Evolutionary conservation across 345 rosid species (phyloP).

Genomic region (Gossypium anomalum): DNA sequence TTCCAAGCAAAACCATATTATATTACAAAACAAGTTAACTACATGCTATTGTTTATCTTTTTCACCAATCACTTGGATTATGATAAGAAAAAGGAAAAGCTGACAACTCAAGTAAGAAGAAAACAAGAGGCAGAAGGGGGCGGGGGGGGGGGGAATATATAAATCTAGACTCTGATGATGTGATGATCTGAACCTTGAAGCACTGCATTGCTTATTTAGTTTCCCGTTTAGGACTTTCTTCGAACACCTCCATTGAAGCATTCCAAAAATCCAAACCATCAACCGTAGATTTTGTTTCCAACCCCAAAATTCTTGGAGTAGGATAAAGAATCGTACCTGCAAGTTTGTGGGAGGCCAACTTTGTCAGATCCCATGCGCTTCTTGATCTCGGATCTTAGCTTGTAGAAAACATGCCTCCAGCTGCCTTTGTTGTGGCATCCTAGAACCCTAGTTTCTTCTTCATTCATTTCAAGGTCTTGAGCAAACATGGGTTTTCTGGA

Average conservation of each 20-base stretch:
- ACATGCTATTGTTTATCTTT: constrained; percentile 5
- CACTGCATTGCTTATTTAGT: not conserved
- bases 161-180: not conserved
- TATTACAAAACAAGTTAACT: not conserved
- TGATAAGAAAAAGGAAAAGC: not conserved
- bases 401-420: constrained; percentile 74
- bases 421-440: constrained; percentile 70
- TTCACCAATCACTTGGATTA: not conserved
- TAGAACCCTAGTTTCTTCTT: constrained; percentile 55
- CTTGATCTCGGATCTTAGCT: constrained; percentile 56
- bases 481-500: constrained; percentile 67
- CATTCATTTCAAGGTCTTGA: constrained; percentile 77
- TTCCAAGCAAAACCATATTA: constrained; percentile 1
- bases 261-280: not conserved
- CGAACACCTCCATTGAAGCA: not conserved
- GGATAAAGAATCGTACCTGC: constrained; percentile 42
- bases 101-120: not conserved
- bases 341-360: constrained; percentile 59
- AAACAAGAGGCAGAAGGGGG: not conserved
- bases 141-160: not conserved
- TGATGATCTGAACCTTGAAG: not conserved
- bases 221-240: constrained; percentile 1
- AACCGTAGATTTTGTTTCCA: constrained; percentile 1
- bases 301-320: constrained; percentile 43
- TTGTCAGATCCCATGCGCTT: constrained; percentile 48